Percentiles rank a stretch among this genome's conserved stretches.
Conservation (phyloP, 1,284 basidiomycete species). For the Blastosporella zonata region DNA sequence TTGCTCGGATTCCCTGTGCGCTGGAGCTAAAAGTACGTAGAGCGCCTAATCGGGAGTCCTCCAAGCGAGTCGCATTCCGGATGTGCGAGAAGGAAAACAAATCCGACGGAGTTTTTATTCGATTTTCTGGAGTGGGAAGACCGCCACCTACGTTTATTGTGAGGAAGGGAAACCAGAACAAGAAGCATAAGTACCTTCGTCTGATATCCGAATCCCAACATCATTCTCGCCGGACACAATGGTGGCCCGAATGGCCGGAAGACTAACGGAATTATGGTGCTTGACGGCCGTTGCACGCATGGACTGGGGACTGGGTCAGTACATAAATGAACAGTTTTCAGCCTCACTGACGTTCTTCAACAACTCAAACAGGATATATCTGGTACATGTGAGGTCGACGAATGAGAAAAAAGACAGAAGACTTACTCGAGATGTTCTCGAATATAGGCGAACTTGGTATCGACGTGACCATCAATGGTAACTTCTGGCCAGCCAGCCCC, state of each 20-base stretch:
- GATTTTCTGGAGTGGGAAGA: constrained; percentile 43
- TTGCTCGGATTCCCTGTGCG: constrained; percentile 64
- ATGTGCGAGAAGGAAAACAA: constrained; percentile 82
- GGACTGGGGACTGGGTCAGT: constrained; percentile 41
- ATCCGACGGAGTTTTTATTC: constrained; percentile 62
- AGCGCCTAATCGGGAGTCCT: constrained; percentile 66
- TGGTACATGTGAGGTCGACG: constrained; percentile 26
- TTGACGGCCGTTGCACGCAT: constrained; percentile 60
- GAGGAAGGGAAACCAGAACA: neutral
- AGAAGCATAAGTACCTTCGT: constrained; percentile 57
- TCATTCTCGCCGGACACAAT: constrained; percentile 71
- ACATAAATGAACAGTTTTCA: constrained; percentile 9
- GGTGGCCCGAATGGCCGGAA: constrained; percentile 68
- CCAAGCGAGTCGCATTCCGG: constrained; percentile 68
- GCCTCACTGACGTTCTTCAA: constrained; percentile 71
- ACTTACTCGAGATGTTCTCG: constrained; percentile 82
- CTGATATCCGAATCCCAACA: constrained; percentile 79
- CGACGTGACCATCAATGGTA: constrained; percentile 69
- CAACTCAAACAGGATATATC: constrained; percentile 87
- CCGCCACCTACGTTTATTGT: constrained; percentile 58
- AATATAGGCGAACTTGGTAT: constrained; percentile 81
- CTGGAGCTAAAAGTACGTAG: constrained; percentile 63
- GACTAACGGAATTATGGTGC: constrained; percentile 37
- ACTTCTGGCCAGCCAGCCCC: constrained; percentile 59
- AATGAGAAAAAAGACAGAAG: neutral